Evolutionary conservation across 306 rosid species (phyloP), one percentile per base, ranked within the genome.

Genomic region (Canavalia gladiata): DNA sequence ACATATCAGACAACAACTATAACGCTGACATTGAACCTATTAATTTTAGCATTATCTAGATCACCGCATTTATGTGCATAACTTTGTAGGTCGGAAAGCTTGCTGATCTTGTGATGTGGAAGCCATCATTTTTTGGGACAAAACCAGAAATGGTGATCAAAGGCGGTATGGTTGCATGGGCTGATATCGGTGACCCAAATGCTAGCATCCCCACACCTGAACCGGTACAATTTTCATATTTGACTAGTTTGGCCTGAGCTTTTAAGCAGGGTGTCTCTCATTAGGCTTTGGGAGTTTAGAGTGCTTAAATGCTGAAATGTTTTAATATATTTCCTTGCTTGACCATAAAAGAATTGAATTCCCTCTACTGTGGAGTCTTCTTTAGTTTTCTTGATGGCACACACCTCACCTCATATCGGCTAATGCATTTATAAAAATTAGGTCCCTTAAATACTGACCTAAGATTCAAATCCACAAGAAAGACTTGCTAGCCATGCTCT

Each of bases 141-240:
- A 94, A 92, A 91, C 95, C 94, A 55, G 97, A 92, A 67, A 91
- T 72, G 89, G 86, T 92, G 81, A 83, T 94, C 59, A 91, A 89
- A 83, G 95, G 95, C 74, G 97, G 97, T 58, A 82, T 63, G 25
- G 47, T 94, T 87, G 97, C 97, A 18, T 94, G 95, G 94, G 97
- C 98, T 52, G 88, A 94, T 82, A 89, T 91, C 91, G 98, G 97
- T 49, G 97, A 91, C 84, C 95, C 97, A 85, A 91, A 85, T 68
- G 98, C 95, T 33, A 91, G 95, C 87, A 90, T 94, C 74, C 97
- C 98, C n/a, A 94, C 98, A 3, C 94, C 94, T 75, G 94, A 94
- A 88, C 95, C 95, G 85, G 97, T 94, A 86, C 82, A 29, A 42
- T 66, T 76, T 79, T 31, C 25, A 6, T 63, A 30, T 57, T 57